phyloP scores from a whole-genome alignment of 345 rosid genomes.

The Sonneratia caseolaris region DNA sequence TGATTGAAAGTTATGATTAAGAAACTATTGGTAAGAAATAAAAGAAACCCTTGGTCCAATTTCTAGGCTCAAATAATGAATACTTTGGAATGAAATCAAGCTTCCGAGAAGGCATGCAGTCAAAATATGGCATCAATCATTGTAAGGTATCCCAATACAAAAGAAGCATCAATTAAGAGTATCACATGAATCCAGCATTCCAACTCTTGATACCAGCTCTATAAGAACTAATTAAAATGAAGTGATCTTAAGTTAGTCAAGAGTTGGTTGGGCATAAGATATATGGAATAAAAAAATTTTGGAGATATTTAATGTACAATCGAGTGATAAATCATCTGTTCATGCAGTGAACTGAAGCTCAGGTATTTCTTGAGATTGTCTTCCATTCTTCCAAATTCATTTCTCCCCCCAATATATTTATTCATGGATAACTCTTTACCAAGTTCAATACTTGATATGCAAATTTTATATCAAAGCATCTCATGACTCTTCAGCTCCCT shows the following conservation, averaged over 20 bases:
- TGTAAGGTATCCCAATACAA: too few species aligned
- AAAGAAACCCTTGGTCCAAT: not conserved
- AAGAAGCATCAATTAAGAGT: not conserved
- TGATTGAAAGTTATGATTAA: too few species aligned
- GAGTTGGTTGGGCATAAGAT: not conserved
- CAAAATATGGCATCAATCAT: not conserved
- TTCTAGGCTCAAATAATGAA: not conserved
- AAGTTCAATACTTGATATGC: too few species aligned
- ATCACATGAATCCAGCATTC: not conserved
- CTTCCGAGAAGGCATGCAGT: not conserved
- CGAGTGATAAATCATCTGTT: not conserved
- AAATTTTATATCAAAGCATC: not conserved
- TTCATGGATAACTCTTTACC: not conserved
- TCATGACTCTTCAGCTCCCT: not conserved
- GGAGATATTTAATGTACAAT: not conserved
- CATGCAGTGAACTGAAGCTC: not conserved
- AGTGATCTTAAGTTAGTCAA: not conserved
- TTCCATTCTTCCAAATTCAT: not conserved
- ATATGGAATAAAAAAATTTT: not conserved
- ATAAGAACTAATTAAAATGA: not conserved
- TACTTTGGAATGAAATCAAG: not conserved
- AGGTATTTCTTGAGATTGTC: not conserved
- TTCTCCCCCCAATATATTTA: not conserved
- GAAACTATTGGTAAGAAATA: not conserved
- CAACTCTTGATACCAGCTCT: not conserved